A percentile compares a stretch with the other conserved stretches of the same genome.
These are phyloP conservation scores for Plasmodium gallinaceum DNA, from an alignment of 169 alveolate species.

Conservation along the genomic window DNA sequence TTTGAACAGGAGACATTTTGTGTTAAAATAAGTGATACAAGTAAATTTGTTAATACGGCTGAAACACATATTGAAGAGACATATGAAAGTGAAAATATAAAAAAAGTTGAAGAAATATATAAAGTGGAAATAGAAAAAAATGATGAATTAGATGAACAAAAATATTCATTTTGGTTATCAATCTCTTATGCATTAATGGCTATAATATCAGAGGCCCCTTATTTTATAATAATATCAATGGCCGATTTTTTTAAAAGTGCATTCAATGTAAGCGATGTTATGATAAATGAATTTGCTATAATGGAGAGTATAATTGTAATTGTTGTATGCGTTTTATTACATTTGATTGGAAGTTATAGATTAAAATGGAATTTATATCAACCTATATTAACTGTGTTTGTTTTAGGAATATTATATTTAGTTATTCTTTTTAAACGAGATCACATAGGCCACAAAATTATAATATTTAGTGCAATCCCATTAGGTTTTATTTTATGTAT, in stretches of 20 bases:
- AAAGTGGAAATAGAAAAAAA: slow-evolving; percentile 14
- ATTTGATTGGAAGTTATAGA: slow-evolving; percentile 50
- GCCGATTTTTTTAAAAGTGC: slow-evolving; percentile 29
- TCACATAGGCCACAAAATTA: slow-evolving; percentile 35
- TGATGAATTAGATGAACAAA: slow-evolving; percentile 33
- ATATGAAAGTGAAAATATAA: background rate
- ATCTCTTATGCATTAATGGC: slow-evolving; percentile 38
- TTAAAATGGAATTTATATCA: slow-evolving; percentile 29
- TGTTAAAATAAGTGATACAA: too few relatives aligned
- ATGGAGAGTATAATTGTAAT: slow-evolving; percentile 42
- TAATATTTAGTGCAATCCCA: slow-evolving; percentile 31
- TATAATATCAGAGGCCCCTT: slow-evolving; percentile 40
- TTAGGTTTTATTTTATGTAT: slow-evolving; percentile 23
- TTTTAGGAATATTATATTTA: slow-evolving; percentile 12
- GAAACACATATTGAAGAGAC: background rate
- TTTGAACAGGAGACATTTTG: too few relatives aligned
- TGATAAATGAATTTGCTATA: slow-evolving; percentile 43
- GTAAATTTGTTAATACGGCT: background rate
- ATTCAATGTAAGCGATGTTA: slow-evolving; percentile 23
- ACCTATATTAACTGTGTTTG: slow-evolving; percentile 5
- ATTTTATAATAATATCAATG: slow-evolving; percentile 48
- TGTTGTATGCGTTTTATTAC: slow-evolving; percentile 20
- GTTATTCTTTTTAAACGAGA: slow-evolving; percentile 12
- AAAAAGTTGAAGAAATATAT: slow-evolving; percentile 14
- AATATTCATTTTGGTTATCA: slow-evolving; percentile 3